Base-by-base conservation (phyloP, 1,284 basidiomycete species). In the Salmacisia buchloeana region DNA sequence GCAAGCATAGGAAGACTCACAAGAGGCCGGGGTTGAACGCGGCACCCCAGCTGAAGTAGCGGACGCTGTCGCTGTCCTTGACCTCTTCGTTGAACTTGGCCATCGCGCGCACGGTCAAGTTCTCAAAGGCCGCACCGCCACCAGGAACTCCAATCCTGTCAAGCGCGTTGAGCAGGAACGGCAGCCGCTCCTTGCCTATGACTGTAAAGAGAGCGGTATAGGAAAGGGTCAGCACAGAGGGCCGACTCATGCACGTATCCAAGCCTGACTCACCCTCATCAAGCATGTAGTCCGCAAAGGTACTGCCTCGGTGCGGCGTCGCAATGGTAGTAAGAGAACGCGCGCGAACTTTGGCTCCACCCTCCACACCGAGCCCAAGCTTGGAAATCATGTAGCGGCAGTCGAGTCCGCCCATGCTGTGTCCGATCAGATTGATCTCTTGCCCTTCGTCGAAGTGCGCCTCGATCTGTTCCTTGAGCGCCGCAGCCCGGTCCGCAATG, bases 331-430 rank as follows among this genome's bases (percentile, higher is more conserved):
- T 96, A 45, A 96, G 83, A 15, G 88, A 90, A 39, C 89, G 84
- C 21, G 94, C 88, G 23, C 80, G 82, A 78, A 85, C 85, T 29
- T 72, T 54, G 13, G 25, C 25, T 25, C 29, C 46, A 33, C 4
- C 29, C 9, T 31, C 49, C 7, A n/a, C 49, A n/a, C 49, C 49
- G 29, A 54, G 81, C 60, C 78, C 74, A n/a, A 84, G 71, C 62
- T 81, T 76, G 1, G 82, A 79, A 52, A 83, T 81, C 41, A 97
- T 85, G 80, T 92, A 94, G 46, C 94, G 86, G 74, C 90, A 94
- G 79, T 97, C 94, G 15, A 97, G 84, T 7, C 94, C 94, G 25
- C 94, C 93, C 92, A 94, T 96, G 73, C 88, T 90, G 77, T 96
- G 92, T n/a, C 89, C 92, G 59, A 96, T 89, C 54, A 97, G 85